Percentiles rank a stretch among this genome's conserved stretches.
Evolutionary conservation across 2,329 filamentous ascomycete species (phyloP).

Genomic region (Dothidotthia symphoricarpi): DNA sequence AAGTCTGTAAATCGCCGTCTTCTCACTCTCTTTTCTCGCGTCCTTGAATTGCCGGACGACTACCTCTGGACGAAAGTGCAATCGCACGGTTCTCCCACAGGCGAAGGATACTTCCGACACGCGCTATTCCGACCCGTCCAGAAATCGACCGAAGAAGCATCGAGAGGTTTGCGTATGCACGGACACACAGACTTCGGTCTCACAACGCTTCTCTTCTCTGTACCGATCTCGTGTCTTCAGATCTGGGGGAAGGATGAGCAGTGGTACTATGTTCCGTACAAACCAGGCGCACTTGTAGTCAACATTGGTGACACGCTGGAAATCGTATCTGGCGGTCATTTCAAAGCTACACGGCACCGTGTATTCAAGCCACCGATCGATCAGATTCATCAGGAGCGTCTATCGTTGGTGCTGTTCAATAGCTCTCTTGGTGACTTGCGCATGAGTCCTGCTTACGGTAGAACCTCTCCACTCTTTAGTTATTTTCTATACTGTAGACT

Average conservation of each 20-base stretch:
- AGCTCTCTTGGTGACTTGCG: conserved; percentile 21
- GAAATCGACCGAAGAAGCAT: conserved; percentile 22
- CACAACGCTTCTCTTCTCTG: conserved; percentile 25
- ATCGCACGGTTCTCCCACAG: conserved; percentile 21
- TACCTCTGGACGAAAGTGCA: conserved; percentile 27
- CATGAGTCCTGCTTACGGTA: conserved; percentile 21
- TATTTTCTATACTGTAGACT: not conserved
- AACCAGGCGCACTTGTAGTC: conserved; percentile 27
- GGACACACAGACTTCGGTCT: conserved; percentile 31
- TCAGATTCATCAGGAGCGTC: conserved; percentile 39
- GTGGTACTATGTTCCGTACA: conserved; percentile 29
- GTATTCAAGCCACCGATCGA: conserved; percentile 47
- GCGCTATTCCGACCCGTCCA: conserved; percentile 25
- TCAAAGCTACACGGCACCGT: conserved; percentile 49
- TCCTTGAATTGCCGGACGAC: conserved; percentile 23
- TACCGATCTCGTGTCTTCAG: conserved; percentile 26
- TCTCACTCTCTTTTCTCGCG: conserved; percentile 23
- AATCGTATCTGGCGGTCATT: conserved; percentile 50
- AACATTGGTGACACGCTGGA: conserved; percentile 36
- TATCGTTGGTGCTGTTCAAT: conserved; percentile 22
- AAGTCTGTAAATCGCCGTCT: conserved; percentile 48
- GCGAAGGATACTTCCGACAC: conserved; percentile 26
- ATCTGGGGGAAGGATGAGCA: conserved; percentile 25
- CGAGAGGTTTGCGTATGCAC: conserved; percentile 33
- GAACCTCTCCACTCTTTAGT: not conserved